These are phyloP conservation scores for Mycena sp. DNA, from an alignment of 1,284 basidiomycete species.

Conservation along the genomic window DNA sequence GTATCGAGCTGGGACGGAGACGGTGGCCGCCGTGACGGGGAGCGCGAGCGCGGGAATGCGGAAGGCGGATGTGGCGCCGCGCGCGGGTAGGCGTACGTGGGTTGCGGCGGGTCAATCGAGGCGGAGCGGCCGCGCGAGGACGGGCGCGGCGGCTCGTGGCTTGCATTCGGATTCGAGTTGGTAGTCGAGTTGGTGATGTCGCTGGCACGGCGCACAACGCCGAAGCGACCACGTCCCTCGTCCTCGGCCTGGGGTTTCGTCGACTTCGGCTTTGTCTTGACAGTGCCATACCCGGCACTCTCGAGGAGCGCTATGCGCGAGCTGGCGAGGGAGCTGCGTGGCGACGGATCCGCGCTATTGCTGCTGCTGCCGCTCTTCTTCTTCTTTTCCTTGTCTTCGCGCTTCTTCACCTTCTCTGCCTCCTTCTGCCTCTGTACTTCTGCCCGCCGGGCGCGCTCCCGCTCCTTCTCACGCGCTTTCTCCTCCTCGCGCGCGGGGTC, in stretches of 20 bases:
- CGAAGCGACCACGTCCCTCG: neutral
- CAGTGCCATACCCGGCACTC: constrained; percentile 20
- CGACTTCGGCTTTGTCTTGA: neutral
- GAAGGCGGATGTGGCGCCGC: constrained; percentile 27
- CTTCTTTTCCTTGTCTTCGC: constrained; percentile 29
- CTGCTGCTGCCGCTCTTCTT: constrained; percentile 25
- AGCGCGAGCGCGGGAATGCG: constrained; percentile 25
- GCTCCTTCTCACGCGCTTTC: constrained; percentile 29
- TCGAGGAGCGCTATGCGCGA: constrained; percentile 24
- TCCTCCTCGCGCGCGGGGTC: constrained; percentile 23
- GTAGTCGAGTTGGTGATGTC: constrained; percentile 9
- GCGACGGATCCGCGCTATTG: constrained; percentile 2
- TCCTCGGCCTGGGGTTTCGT: neutral
- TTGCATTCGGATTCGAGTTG: no score
- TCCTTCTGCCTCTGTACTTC: constrained; percentile 24
- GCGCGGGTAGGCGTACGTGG: constrained; percentile 32
- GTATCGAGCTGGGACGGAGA: constrained; percentile 26
- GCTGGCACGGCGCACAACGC: constrained; percentile 12
- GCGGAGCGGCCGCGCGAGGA: constrained; percentile 4
- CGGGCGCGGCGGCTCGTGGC: no score
- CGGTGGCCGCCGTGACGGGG: constrained; percentile 24
- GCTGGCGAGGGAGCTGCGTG: constrained; percentile 10
- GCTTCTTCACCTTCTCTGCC: constrained; percentile 22
- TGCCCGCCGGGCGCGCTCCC: constrained; percentile 21
- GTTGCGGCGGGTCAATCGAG: neutral